Evolutionary conservation across 331 rosid species (phyloP).

Genomic region (Quercus lobata): DNA sequence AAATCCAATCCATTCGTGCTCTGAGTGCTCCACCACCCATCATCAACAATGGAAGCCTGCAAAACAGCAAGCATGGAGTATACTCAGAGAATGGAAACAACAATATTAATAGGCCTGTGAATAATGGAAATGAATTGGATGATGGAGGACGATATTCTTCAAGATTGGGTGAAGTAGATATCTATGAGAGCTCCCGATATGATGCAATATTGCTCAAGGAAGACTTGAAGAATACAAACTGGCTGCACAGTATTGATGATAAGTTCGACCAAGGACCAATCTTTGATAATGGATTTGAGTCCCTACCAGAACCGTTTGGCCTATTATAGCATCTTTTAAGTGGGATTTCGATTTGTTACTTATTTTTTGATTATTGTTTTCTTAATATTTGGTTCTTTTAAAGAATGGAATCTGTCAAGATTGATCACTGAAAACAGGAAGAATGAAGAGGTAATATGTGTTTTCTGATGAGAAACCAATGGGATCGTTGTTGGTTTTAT

Average conservation of each 20-base stretch:
- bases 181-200: slow-evolving; percentile 88
- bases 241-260: slow-evolving; percentile 84
- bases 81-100: slow-evolving; percentile 34
- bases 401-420: slow-evolving; percentile 45
- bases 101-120: slow-evolving; percentile 24
- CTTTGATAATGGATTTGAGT: slow-evolving; percentile 85
- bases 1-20: slow-evolving; percentile 45
- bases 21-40: slow-evolving; percentile 36
- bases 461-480: slow-evolving; percentile 33
- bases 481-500: slow-evolving; percentile 26
- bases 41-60: slow-evolving; percentile 38
- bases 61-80: slow-evolving; percentile 32
- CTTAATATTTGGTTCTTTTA: slow-evolving; percentile 27
- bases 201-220: slow-evolving; percentile 87
- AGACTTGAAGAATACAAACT: slow-evolving; percentile 80
- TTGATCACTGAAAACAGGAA: slow-evolving; percentile 34
- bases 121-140: slow-evolving; percentile 44
- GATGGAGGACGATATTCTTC: slow-evolving; percentile 49
- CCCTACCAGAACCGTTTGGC: slow-evolving; percentile 91
- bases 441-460: slow-evolving; percentile 39
- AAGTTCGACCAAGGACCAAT: slow-evolving; percentile 65
- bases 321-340: slow-evolving; percentile 51
- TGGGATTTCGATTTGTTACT: slow-evolving; percentile 18
- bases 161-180: slow-evolving; percentile 66
- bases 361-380: slow-evolving; percentile 13